These are phyloP conservation scores for Colletotrichum cuscutae DNA, from an alignment of 2,329 filamentous ascomycete genomes.

Conservation along the genomic window DNA sequence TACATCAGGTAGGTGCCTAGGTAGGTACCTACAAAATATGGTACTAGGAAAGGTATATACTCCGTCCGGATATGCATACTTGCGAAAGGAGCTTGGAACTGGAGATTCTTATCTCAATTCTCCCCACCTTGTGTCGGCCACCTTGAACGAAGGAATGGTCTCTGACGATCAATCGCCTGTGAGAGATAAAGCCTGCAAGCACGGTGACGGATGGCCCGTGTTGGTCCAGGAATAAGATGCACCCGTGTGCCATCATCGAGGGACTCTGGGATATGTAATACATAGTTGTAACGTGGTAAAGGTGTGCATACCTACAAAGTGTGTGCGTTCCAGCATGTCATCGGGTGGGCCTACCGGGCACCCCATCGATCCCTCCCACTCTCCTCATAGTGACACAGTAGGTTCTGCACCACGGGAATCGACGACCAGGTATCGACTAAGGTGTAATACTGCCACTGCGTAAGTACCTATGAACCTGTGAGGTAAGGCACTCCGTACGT, in stretches of 20 bases:
- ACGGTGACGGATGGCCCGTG: slow-evolving; percentile 1
- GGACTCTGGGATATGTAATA: background rate
- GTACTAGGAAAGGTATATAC: too few relatives aligned
- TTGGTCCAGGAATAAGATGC: background rate
- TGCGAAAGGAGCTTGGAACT: background rate
- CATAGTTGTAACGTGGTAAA: background rate
- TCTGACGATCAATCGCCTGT: slow-evolving; percentile 11
- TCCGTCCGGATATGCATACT: too few relatives aligned
- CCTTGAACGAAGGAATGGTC: background rate
- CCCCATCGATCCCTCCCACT: background rate
- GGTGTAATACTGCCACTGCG: background rate
- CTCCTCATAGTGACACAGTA: background rate
- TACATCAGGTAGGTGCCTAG: too few relatives aligned
- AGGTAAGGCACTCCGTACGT: background rate
- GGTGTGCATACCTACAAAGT: background rate
- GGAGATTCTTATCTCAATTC: background rate
- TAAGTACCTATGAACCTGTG: background rate
- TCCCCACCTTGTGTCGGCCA: background rate
- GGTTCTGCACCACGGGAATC: background rate
- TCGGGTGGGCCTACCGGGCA: slow-evolving; percentile 1
- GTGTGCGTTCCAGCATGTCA: background rate
- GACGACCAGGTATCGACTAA: background rate
- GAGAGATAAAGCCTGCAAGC: slow-evolving; percentile 1
- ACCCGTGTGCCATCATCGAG: background rate
- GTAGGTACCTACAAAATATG: too few relatives aligned